Base-by-base conservation (phyloP, 2,329 filamentous ascomycete species). In the Trichoderma sp. region DNA sequence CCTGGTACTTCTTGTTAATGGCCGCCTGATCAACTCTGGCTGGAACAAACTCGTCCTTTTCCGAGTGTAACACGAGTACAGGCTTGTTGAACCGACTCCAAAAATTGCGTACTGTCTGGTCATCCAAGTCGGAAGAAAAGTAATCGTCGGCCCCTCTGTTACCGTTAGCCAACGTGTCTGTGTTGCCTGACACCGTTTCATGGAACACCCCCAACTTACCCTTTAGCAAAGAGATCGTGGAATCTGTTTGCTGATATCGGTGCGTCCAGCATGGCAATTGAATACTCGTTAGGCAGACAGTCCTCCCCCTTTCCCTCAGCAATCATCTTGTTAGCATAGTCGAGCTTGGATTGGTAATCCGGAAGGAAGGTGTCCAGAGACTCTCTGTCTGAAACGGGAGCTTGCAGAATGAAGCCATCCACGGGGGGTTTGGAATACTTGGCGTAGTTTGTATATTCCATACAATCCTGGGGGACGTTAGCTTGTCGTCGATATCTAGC, bases 401-500 rank as follows among this genome's bases (percentile, higher is more conserved):
- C 94, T 82, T 97, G 95, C 73, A 98, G 85, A 62, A 98, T 93
- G 66, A 91, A 92, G 45, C 93, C 95, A 76, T 97, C 91, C 2
- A 97, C 85, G 0, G 90, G 89, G 14, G 89, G 84, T 56, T 84
- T 83, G 6, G 80, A 80, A 45, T 86, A 79, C 77, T 85, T 85
- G 66, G 81, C 81, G 29, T 85, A 85, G 71, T 86, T 82, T 24
- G 85, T 85, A 74, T 91, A 91, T 77, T 88, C 88, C 82, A 91
- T 88, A 76, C 87, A 89, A 79, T 91, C 89, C 88, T 91, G 64
- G 16, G 3, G 21, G 29, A 11, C 7, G 16, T 74, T 16, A 75
- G 65, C 62, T n/a, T 66, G 50, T 53, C 14, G 59, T 64, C 3
- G 9, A 21, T 16, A 21, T 67, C 14, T 11, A 31, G 6, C 8